phyloP scores from a whole-genome alignment of 768 basidiomycete species.

The Rhizopogon vesiculosus region DNA sequence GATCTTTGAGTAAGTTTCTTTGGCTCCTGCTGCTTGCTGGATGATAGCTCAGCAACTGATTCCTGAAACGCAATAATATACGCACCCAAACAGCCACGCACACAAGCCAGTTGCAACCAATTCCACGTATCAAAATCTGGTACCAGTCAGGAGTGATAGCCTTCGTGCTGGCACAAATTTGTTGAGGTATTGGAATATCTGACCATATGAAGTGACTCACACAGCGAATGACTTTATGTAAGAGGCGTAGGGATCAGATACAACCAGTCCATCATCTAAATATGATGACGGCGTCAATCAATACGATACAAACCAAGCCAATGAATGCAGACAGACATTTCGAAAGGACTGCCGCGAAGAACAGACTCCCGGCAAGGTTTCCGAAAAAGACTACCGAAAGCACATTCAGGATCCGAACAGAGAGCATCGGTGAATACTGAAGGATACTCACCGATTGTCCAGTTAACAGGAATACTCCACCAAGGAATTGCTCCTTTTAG shows the following conservation, averaged over 20 bases:
- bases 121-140: conserved; percentile 68
- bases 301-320: not conserved
- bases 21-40: conserved; percentile 67
- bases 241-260: conserved; percentile 49
- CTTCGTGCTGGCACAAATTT: conserved; percentile 42
- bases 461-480: conserved; percentile 68
- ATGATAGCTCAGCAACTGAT: conserved; percentile 1
- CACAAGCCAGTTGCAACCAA: conserved; percentile 77
- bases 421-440: not conserved
- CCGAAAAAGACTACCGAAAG: conserved; percentile 55
- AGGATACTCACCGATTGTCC: conserved; percentile 50
- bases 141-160: conserved; percentile 64
- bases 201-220: conserved; percentile 35
- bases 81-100: conserved; percentile 70
- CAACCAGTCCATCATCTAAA: conserved; percentile 57
- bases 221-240: conserved; percentile 52
- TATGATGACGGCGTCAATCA: not conserved
- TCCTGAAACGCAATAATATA: not conserved
- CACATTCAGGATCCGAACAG: not conserved
- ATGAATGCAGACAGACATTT: conserved; percentile 42
- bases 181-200: not conserved
- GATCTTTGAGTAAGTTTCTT: conserved; percentile 67
- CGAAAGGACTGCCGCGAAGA: conserved; percentile 63
- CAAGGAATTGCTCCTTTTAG: conserved; percentile 58
- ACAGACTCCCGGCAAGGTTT: conserved; percentile 64